Evolutionary conservation across 139 green algal genomes (phyloP).

Genomic region (Gonium pectorale): DNA sequence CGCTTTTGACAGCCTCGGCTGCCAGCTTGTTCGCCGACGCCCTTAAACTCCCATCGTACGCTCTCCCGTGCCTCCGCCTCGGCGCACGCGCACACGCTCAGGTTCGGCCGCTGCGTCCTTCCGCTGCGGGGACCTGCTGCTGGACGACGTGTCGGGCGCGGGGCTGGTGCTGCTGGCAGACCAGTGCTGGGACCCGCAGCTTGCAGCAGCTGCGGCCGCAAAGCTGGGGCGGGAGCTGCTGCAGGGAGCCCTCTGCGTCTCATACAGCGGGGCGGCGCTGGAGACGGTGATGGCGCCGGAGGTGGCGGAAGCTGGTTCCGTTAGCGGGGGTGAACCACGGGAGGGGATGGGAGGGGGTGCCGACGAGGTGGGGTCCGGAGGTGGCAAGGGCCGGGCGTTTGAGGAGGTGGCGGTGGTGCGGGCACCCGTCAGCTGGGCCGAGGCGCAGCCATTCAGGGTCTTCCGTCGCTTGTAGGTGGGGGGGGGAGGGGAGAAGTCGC

Average conservation of each 20-base stretch:
- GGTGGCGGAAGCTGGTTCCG: background rate
- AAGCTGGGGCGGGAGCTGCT: conserved; percentile 36
- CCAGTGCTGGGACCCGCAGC: conserved; percentile 34
- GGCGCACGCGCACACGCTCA: background rate
- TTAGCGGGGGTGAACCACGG: too few species aligned
- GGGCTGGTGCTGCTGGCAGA: conserved; percentile 33
- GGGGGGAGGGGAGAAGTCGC: background rate
- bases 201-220: background rate
- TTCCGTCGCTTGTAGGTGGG: background rate
- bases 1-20: too few species aligned
- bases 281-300: background rate
- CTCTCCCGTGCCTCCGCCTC: too few species aligned
- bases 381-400: background rate
- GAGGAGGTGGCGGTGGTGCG: conserved; percentile 18
- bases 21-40: too few species aligned
- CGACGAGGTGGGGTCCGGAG: background rate
- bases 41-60: too few species aligned
- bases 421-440: conserved; percentile 2
- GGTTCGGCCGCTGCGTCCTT: background rate
- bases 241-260: conserved; percentile 10
- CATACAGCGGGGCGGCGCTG: conserved; percentile 18
- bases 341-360: background rate
- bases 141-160: background rate
- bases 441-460: background rate
- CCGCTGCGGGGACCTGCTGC: conserved; percentile 17